Evolutionary conservation across 2,329 filamentous ascomycete species (phyloP).

Genomic region (Ophiostoma australiae): DNA sequence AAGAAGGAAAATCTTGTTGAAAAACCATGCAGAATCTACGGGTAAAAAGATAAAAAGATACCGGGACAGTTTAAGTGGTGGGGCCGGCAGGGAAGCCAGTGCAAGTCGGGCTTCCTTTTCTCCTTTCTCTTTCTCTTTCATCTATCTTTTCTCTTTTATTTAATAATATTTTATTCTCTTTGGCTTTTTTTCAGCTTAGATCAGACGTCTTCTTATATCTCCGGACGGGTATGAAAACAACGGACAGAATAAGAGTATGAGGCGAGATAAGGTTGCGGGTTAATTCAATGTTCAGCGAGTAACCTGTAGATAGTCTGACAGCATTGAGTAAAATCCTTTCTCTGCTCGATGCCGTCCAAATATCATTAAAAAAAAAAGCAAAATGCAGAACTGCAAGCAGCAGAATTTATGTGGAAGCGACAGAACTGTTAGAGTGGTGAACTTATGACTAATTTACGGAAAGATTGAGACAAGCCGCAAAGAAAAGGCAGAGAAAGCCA

Average conservation of each 20-base stretch:
- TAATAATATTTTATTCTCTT: not conserved
- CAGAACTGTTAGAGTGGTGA: not conserved
- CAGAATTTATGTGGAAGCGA: not conserved
- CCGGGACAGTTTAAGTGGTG: not conserved
- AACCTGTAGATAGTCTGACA: no score
- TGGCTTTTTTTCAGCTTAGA: not conserved
- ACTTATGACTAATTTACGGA: not conserved
- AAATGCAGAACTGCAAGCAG: not conserved
- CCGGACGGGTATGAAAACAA: not conserved
- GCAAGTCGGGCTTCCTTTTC: not conserved
- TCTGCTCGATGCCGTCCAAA: not conserved
- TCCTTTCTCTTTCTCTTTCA: no score
- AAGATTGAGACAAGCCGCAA: not conserved
- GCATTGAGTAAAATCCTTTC: no score
- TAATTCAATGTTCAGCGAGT: not conserved
- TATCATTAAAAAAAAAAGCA: not conserved
- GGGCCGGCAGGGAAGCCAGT: not conserved
- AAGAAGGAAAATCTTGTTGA: not conserved
- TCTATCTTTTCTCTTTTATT: no score
- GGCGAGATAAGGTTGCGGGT: not conserved
- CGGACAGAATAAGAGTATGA: not conserved
- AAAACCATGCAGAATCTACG: not conserved
- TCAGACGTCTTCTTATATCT: not conserved
- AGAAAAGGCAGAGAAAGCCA: not conserved
- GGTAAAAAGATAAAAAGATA: not conserved